Evolutionary conservation across 306 rosid species (phyloP), one percentile per base, ranked within the genome.

Genomic region (Quillaja saponaria): DNA sequence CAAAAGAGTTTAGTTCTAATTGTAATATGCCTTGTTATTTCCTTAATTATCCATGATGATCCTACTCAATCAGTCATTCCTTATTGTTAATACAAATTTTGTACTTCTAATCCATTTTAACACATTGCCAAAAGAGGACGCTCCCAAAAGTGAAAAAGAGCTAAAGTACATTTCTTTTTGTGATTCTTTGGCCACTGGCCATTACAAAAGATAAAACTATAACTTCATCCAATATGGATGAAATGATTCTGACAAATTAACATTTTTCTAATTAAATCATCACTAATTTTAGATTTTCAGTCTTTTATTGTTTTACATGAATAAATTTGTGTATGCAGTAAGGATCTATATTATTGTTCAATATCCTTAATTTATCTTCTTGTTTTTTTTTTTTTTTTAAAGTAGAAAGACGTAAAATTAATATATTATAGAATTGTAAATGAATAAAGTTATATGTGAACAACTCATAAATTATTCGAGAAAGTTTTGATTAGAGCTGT

Each of bases 61-160:
- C 81, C 78, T 66, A 77, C 73, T 57, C 60, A 40, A 55, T 47
- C 53, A 66, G 75, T 67, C 69, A 78, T 76, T 76, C 83, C 64
- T 76, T 60, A 71, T 67, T 74, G 82, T 52, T 69, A 72, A 67
- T 49, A 35, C 52, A 28, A 50, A 67, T 18, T 63, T 69, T 58
- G 86, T 87, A 86, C 84, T 79, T 81, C 13, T 7, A 55, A 68
- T 58, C 73, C 74, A 68, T 55, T 39, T 40, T 58, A 60, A 31
- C 63, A 17, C 76, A 72, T 42, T 61, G 54, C 64, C 67, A 21
- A 57, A 71, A 61, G 52, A 28, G 31, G 68, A 71, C 79, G 72
- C 64, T 18, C 71, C 67, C 66, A 72, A 77, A 84, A 78, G 86
- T 44, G 38, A 39, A 53, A 57, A 33, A 42, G 9, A 34, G 39